Percentiles rank a stretch among this genome's conserved stretches.
phyloP scores from a whole-genome alignment of 2,329 filamentous ascomycete species.

The Parafenestella ontariensis region DNA sequence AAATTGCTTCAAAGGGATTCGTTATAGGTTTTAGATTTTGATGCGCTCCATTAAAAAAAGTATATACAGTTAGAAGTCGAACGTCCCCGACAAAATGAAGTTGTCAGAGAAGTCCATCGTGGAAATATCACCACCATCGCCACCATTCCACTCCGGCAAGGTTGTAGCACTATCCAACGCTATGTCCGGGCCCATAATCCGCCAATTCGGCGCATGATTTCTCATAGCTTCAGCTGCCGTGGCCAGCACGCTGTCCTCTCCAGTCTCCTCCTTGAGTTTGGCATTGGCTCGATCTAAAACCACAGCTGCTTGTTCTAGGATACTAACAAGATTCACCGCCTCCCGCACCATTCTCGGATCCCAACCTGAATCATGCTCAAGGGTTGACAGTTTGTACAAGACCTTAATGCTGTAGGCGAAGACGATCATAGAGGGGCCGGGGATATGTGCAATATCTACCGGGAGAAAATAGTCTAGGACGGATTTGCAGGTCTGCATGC shows the following conservation, averaged over 20 bases:
- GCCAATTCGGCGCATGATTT: conserved; percentile 18
- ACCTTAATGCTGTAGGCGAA: conserved; percentile 21
- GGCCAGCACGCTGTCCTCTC: conserved; percentile 23
- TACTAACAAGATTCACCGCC: conserved; percentile 13
- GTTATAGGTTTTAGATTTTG: too few relatives aligned
- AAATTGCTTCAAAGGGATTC: too few relatives aligned
- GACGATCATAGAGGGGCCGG: conserved; percentile 17
- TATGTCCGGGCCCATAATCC: not conserved
- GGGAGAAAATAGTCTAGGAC: conserved; percentile 17
- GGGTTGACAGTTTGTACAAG: conserved; percentile 15
- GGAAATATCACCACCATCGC: conserved; percentile 8
- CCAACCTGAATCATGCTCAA: conserved; percentile 21
- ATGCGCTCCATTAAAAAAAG: too few relatives aligned
- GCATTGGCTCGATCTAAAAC: conserved; percentile 13
- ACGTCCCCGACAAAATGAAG: conserved; percentile 20
- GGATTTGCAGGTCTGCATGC: conserved; percentile 15
- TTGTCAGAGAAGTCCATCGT: conserved; percentile 23
- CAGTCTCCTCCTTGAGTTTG: conserved; percentile 13
- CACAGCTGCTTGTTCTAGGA: conserved; percentile 15
- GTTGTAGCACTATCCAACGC: not conserved
- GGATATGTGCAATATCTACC: conserved; percentile 10
- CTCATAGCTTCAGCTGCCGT: conserved; percentile 20
- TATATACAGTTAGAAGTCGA: conserved; percentile 6
- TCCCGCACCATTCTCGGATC: conserved; percentile 14
- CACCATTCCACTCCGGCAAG: not conserved